Evolutionary conservation across 2,329 filamentous ascomycete species (phyloP).

Genomic region (Shiraia bambusicola): DNA sequence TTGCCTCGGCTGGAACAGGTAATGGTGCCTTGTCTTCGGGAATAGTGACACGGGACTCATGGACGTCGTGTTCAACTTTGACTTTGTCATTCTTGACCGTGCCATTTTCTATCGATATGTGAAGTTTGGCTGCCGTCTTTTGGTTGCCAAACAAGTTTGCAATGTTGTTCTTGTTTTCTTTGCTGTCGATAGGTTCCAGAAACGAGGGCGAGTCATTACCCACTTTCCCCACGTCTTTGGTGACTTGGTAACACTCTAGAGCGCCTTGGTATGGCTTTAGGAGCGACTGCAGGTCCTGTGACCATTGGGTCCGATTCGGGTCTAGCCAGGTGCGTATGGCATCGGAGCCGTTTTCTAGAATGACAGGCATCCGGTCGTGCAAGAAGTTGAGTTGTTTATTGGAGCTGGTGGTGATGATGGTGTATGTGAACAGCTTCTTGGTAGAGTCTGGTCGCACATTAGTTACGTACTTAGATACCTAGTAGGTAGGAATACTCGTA

Average conservation of each 20-base stretch:
- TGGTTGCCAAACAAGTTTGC: slow-evolving; percentile 83
- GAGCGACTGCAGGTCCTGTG: slow-evolving; percentile 71
- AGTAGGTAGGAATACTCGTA: slow-evolving; percentile 13
- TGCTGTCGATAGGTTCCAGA: slow-evolving; percentile 77
- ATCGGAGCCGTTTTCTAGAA: slow-evolving; percentile 75
- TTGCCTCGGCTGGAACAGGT: slow-evolving; percentile 38
- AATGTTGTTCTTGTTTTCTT: slow-evolving; percentile 89
- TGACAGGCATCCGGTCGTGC: slow-evolving; percentile 94
- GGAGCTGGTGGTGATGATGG: slow-evolving; percentile 87
- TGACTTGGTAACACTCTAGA: slow-evolving; percentile 82
- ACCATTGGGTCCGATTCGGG: slow-evolving; percentile 71
- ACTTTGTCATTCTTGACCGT: slow-evolving; percentile 20
- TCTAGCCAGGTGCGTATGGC: slow-evolving; percentile 76
- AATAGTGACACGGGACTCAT: slow-evolving; percentile 47
- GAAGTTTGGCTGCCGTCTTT: slow-evolving; percentile 38
- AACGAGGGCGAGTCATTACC: slow-evolving; percentile 87
- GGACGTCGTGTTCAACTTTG: slow-evolving; percentile 42
- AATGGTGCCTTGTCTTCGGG: slow-evolving; percentile 57
- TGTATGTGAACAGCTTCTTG: slow-evolving; percentile 81
- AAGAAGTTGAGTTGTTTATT: slow-evolving; percentile 82
- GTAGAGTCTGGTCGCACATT: slow-evolving; percentile 53
- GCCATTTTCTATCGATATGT: slow-evolving; percentile 17
- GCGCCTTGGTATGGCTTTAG: slow-evolving; percentile 78
- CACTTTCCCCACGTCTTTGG: slow-evolving; percentile 88
- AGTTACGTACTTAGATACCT: slow-evolving; percentile 19